phyloP scores from a whole-genome alignment of 805 yeast species.

The Wickerhamiella domercqiae region DNA sequence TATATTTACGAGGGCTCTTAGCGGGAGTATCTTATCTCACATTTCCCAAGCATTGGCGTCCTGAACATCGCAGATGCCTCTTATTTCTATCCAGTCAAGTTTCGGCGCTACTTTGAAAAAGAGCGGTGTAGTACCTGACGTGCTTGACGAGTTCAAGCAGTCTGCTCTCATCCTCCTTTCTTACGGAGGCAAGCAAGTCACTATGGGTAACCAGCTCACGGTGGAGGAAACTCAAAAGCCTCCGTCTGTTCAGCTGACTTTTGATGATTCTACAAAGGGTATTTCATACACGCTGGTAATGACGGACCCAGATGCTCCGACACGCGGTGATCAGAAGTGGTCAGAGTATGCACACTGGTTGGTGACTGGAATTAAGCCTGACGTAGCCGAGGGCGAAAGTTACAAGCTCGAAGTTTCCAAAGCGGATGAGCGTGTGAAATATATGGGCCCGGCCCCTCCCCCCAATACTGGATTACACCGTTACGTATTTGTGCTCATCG shows the following conservation, averaged over 20 bases:
- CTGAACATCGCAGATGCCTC: conserved; percentile 14
- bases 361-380: conserved; percentile 25
- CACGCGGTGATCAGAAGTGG: conserved; percentile 69
- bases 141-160: conserved; percentile 20
- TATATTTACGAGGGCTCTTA: too few species aligned
- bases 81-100: conserved; percentile 21
- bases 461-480: conserved; percentile 73
- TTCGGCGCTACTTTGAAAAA: conserved; percentile 27
- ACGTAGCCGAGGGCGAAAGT: conserved; percentile 17
- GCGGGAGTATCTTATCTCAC: too few species aligned
- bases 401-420: conserved; percentile 20
- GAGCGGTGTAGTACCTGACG: conserved; percentile 32
- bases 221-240: conserved; percentile 49
- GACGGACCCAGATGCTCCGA: conserved; percentile 93
- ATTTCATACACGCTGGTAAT: conserved; percentile 51
- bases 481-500: conserved; percentile 61
- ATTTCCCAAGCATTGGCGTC: too few species aligned
- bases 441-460: conserved; percentile 86
- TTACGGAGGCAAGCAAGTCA: conserved; percentile 42
- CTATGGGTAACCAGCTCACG: conserved; percentile 60
- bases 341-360: conserved; percentile 75
- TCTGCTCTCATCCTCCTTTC: conserved; percentile 39
- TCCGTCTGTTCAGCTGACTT: conserved; percentile 55
- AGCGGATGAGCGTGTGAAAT: conserved; percentile 36
- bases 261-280: conserved; percentile 30